A percentile compares a stretch with the other conserved stretches of the same genome.
These are phyloP conservation scores for Talaromyces sp. DNA, from an alignment of 2,329 filamentous ascomycete species.

Conservation along the genomic window DNA sequence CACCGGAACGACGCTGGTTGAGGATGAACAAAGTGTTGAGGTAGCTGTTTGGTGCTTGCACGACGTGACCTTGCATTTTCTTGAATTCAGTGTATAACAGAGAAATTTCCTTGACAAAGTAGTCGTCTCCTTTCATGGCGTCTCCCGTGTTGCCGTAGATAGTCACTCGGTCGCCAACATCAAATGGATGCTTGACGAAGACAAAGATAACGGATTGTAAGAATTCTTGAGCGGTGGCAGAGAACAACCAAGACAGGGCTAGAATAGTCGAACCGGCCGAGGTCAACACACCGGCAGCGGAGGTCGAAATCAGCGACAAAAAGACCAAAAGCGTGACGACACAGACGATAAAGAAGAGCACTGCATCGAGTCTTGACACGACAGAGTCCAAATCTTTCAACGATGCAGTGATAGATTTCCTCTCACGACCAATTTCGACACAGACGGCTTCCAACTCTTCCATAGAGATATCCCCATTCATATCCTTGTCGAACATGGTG, in stretches of 20 bases:
- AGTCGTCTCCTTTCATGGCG: slow-evolving; percentile 79
- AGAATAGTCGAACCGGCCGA: slow-evolving; percentile 85
- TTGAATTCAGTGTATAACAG: slow-evolving; percentile 96
- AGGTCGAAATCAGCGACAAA: slow-evolving; percentile 83
- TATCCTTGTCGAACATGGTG: slow-evolving; percentile 88
- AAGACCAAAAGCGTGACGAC: slow-evolving; percentile 83
- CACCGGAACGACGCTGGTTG: slow-evolving; percentile 87
- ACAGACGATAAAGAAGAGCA: slow-evolving; percentile 82
- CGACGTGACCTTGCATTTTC: slow-evolving; percentile 95
- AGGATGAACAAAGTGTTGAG: slow-evolving; percentile 92
- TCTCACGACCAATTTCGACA: slow-evolving; percentile 90
- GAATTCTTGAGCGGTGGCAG: slow-evolving; percentile 90
- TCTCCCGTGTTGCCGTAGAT: slow-evolving; percentile 87
- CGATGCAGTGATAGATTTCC: slow-evolving; percentile 91
- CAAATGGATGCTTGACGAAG: slow-evolving; percentile 95
- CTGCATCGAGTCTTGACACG: slow-evolving; percentile 81
- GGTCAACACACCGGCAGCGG: slow-evolving; percentile 85
- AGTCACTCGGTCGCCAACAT: slow-evolving; percentile 89
- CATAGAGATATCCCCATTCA: slow-evolving; percentile 95
- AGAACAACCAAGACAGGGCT: slow-evolving; percentile 88
- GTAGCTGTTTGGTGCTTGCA: slow-evolving; percentile 92
- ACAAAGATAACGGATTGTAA: slow-evolving; percentile 92
- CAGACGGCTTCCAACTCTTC: slow-evolving; percentile 91
- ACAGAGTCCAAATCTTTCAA: slow-evolving; percentile 94
- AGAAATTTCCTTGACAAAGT: slow-evolving; percentile 92